Base-by-base conservation (phyloP, 352 stramenopile genomes). In the Pythium volutum region DNA sequence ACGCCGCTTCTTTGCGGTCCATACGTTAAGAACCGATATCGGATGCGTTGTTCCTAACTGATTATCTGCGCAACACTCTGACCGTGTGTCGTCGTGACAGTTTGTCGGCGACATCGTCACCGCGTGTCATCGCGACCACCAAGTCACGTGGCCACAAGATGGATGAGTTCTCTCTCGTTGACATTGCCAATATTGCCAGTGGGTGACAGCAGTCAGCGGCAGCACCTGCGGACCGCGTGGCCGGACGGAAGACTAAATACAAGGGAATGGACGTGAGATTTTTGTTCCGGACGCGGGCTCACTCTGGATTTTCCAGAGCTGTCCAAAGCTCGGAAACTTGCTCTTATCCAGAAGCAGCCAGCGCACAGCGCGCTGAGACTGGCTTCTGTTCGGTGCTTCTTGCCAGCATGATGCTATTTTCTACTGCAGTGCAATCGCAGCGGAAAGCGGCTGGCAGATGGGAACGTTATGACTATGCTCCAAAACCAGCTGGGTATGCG, bases 291-390 rank as follows among this genome's bases (percentile, higher is more conserved):
- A 10, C 36, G 36, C 36, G 36, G 18, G 15, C 36, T 43, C 36
- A 43, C 36, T 18, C 36, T 43, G 31, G 49, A 56, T 22, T 33
- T 43, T 20, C 22, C 8, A 36, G 43, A 33, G 43, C 4, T 50
- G n/a, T n/a, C n/a, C n/a, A n/a, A n/a, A n/a, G n/a, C n/a, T 23
- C 25, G 2, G 43, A 5, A 23, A 27, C 20, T 31, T 47, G n/a
- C 39, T n/a, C 6, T 57, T 8, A 63, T 63, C 46, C 55, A 55
- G 55, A 63, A 63, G 31, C 55, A 63, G 55, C 45, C 55, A 63
- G 55, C 5, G 55, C 45, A 15, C 18, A 51, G 18, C 22, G 31
- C 5, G 41, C 7, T 5, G 7, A 29, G 23, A 38, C 55, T 46
- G 55, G 55, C 55, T 62, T 62, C 53, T 53, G 23, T 11, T 27